Base-by-base conservation (phyloP, 305 asterid genomes). In the Stenogyne calaminthoides region DNA sequence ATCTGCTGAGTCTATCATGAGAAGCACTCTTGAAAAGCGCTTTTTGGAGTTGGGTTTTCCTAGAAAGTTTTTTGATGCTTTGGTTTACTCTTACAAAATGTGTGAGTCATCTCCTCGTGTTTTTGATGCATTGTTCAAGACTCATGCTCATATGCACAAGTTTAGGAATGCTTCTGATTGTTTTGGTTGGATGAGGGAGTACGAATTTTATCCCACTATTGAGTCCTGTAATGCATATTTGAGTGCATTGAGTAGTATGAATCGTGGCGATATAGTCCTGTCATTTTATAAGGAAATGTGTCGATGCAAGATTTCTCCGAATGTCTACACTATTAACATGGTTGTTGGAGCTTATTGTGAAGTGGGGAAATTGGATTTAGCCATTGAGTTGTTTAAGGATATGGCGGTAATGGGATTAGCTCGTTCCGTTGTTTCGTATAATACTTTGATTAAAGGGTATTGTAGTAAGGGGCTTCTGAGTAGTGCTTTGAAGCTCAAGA, bases 21-120 rank as follows among this genome's bases (percentile, higher is more conserved):
- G 86, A 82, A 80, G 83, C 77, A 64, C 83, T 65, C 73, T 91
- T 66, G 86, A 76, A 63, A 64, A 57, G 47, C 78, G 80, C 56
- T 79, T 60, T 19, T 52, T 65, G 20, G 83, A 69, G 20, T 75
- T 88, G 78, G 82, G 80, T 79, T 83, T 82, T 56, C 85, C 96
- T 6, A 65, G 76, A 1, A 82, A 80, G 77, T 19, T 95, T 52
- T 95, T 95, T 67, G 96, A 95, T 29, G 88, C 96, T 27, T 63
- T 95, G 77, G 69, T 89, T 54, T 84, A 88, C 80, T 86, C 96
- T 16, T 92, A 90, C 71, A 82, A 86, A 60, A 79, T 84, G 81
- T 90, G 96, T 74, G 98, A 89, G 34, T 95, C 99, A 0, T 88
- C 99, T 0, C 86, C 96, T 0, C 88, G 92, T 42, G 91, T 89